Conservation (phyloP, 1,284 basidiomycete species). For the Cerioporus squamosus region DNA sequence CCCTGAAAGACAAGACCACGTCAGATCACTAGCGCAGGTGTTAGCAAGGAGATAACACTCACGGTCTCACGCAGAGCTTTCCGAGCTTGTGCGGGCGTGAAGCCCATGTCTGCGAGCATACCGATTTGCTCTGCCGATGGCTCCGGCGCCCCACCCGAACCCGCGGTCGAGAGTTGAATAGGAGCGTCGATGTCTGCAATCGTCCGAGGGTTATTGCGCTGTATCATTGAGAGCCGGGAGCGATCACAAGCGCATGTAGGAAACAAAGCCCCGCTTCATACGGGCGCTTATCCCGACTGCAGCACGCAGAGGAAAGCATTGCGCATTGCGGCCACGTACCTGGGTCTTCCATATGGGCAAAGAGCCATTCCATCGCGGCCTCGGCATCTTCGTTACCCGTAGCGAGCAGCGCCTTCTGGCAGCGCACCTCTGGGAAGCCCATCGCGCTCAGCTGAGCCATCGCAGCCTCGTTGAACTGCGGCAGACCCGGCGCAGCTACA, state of each 20-base stretch:
- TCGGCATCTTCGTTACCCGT: slow-evolving; percentile 85
- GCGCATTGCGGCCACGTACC: slow-evolving; percentile 62
- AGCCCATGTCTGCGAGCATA: slow-evolving; percentile 93
- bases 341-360: slow-evolving; percentile 93
- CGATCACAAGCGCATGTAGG: slow-evolving; percentile 7
- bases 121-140: slow-evolving; percentile 70
- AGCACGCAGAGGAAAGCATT: too few relatives aligned
- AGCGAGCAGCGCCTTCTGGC: slow-evolving; percentile 88
- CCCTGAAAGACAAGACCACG: slow-evolving; percentile 44
- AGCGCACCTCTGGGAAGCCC: slow-evolving; percentile 86
- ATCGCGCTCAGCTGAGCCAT: slow-evolving; percentile 81
- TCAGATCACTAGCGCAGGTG: background rate
- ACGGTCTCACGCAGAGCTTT: slow-evolving; percentile 93
- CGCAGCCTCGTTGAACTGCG: slow-evolving; percentile 75
- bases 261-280: background rate
- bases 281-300: too few relatives aligned
- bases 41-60: slow-evolving; percentile 31
- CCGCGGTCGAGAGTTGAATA: slow-evolving; percentile 43
- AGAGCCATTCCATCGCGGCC: slow-evolving; percentile 95
- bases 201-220: background rate
- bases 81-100: slow-evolving; percentile 80
- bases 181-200: slow-evolving; percentile 86
- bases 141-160: slow-evolving; percentile 46
- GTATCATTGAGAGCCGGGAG: too few relatives aligned
- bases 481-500: slow-evolving; percentile 41